Conservation (phyloP, 2,329 filamentous ascomycete species). For the Colletotrichum cereale region DNA sequence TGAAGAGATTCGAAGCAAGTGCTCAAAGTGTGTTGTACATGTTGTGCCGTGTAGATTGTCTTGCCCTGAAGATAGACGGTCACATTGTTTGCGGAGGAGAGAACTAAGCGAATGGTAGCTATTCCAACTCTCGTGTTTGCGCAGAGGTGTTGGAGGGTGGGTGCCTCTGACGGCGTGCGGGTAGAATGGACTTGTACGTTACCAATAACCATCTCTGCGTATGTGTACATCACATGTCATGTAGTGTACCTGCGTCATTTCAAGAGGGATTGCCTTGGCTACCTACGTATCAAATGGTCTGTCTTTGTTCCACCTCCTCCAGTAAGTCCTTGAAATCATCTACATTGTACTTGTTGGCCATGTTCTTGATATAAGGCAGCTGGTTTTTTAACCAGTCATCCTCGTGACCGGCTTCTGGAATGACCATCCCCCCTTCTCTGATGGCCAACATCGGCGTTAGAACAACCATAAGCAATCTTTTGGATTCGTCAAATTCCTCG, state of each 20-base stretch:
- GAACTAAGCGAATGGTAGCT: too few species aligned
- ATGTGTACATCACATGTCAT: too few species aligned
- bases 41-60: not conserved
- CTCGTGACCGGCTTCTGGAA: slow-evolving; percentile 22
- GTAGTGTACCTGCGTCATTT: too few species aligned
- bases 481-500: not conserved
- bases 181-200: too few species aligned
- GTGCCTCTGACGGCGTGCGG: too few species aligned
- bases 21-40: not conserved
- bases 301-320: not conserved
- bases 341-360: not conserved
- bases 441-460: slow-evolving; percentile 21
- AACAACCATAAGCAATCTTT: slow-evolving; percentile 3
- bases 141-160: too few species aligned
- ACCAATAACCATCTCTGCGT: too few species aligned
- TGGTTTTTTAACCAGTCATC: slow-evolving; percentile 5
- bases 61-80: not conserved
- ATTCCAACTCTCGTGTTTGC: too few species aligned
- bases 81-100: not conserved
- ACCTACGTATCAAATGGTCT: not conserved
- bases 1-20: not conserved
- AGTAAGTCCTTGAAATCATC: not conserved
- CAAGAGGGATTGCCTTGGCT: not conserved
- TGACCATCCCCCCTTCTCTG: slow-evolving; percentile 15
- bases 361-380: slow-evolving; percentile 10